A percentile compares a stretch with the other conserved stretches of the same genome.
Conservation (phyloP, 1,284 basidiomycete genomes). For the Cryptococcus sp. region DNA sequence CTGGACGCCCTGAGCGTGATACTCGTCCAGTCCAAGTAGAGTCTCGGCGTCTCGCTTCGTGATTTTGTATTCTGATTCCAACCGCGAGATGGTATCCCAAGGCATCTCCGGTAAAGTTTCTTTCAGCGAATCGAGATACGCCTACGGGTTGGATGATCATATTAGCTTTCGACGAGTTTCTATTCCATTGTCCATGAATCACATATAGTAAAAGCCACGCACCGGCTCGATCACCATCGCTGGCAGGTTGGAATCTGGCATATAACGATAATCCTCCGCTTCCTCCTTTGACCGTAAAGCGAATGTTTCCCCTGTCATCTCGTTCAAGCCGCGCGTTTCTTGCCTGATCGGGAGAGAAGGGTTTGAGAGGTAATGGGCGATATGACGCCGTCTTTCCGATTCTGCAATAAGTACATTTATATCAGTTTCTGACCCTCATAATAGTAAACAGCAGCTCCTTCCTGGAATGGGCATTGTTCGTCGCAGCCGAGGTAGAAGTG, state of each 20-base stretch:
- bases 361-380: conserved; percentile 36
- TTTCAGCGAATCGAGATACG: conserved; percentile 63
- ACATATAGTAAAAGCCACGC: conserved; percentile 12
- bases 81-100: conserved; percentile 62
- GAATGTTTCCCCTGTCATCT: conserved; percentile 77
- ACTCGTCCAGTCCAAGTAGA: conserved; percentile 68
- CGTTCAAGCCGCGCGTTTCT: conserved; percentile 91
- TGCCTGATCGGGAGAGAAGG: conserved; percentile 56
- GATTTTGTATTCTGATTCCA: conserved; percentile 62
- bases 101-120: conserved; percentile 75
- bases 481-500: not conserved
- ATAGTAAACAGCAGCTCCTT: not conserved
- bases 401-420: conserved; percentile 57
- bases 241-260: conserved; percentile 95
- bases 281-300: conserved; percentile 86
- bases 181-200: not conserved
- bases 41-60: conserved; percentile 69
- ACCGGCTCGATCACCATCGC: conserved; percentile 64
- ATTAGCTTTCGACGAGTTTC: not conserved
- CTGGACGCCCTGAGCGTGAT: conserved; percentile 58
- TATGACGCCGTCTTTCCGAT: conserved; percentile 46
- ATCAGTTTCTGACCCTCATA: not conserved
- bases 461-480: no score
- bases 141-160: conserved; percentile 51
- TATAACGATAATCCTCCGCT: conserved; percentile 93